Evolutionary conservation across 495 filamentous ascomycete genomes (phyloP), one percentile per base, ranked within the genome.

Genomic region (Talaromyces nanjingensis): DNA sequence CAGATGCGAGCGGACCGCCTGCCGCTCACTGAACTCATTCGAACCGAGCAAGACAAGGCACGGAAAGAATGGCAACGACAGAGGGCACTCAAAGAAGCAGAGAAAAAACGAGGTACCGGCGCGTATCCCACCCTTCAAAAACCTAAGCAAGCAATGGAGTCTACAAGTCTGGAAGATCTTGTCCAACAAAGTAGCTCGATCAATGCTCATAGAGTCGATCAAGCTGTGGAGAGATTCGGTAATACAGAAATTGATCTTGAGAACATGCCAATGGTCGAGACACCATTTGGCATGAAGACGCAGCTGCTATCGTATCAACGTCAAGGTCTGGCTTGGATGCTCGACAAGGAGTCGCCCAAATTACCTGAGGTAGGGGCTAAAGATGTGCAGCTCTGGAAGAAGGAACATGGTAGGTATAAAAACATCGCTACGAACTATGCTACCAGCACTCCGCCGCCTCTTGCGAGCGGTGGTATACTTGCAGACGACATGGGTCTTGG

Each of bases 401-500:
- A 71, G 6, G 67, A 80, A 6, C 67, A 68, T 3, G 79, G 79
- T 27, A 72, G 74, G 4, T 96, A 87, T 61, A 81, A 79, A 57
- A 94, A 97, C 68, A 76, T 96, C 39, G 91, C 89, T 33, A 93
- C 92, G 2, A 87, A 89, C 65, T 93, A 85, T 69, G 82, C 86
- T 0, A 85, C 83, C 2, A 71, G 70, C 1, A 72, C 70, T 4
- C 72, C 76, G 2, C 91, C 92, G 0, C 67, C 70, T 4, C 77
- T 97, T 20, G 84, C 89, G 1, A 90, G 86, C 66, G 93, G 93
- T 53, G 93, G 92, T 37, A 90, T 97, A 34, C 78, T 96, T 12
- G 91, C 91, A 25, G 93, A 97, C 72, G 93, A 97, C 66, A 97
- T 97, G 93, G 93, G 93, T 3, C 77, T 97, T 6, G 93, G 93